Evolutionary conservation across 75 land plant species (phyloP).

Genomic region (Isoetes taiwanensis): DNA sequence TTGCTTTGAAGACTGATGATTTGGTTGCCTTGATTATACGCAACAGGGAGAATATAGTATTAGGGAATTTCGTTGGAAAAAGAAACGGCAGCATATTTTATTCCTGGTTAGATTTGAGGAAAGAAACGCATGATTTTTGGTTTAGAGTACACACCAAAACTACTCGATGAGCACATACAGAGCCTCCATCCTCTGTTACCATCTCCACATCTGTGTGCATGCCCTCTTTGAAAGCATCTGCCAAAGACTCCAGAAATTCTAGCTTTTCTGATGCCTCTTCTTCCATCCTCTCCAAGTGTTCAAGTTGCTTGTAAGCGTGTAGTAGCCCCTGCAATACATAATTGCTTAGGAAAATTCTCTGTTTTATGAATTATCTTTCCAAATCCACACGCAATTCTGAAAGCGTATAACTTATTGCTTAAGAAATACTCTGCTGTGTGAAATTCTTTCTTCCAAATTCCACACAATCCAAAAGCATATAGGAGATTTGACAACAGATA

Average conservation of each 20-base stretch:
- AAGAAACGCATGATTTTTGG: not conserved
- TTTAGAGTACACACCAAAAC: too few species aligned
- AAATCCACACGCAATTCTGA: too few species aligned
- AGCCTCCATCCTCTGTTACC: slow-evolving; percentile 35
- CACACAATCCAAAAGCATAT: too few species aligned
- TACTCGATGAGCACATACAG: slow-evolving; percentile 53
- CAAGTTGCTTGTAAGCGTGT: slow-evolving; percentile 36
- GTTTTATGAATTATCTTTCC: not conserved
- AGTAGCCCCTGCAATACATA: slow-evolving; percentile 49
- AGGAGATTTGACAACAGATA: too few species aligned
- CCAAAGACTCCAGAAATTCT: slow-evolving; percentile 33
- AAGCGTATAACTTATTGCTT: too few species aligned
- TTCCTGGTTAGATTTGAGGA: not conserved
- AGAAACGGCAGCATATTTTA: not conserved
- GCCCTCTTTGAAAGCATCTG: slow-evolving; percentile 35
- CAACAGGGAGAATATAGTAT: too few species aligned
- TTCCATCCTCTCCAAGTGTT: slow-evolving; percentile 34
- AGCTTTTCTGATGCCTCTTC: slow-evolving; percentile 32
- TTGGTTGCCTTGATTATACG: slow-evolving; percentile 42
- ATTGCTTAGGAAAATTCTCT: not conserved
- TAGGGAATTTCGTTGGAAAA: not conserved
- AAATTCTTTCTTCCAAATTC: too few species aligned
- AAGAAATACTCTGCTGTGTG: too few species aligned
- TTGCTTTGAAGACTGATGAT: slow-evolving; percentile 51
- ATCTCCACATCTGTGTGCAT: slow-evolving; percentile 54